A percentile compares a stretch with the other conserved stretches of the same genome.
Conservation (phyloP, 2,329 filamentous ascomycete genomes). For the Alternaria arbusti region DNA sequence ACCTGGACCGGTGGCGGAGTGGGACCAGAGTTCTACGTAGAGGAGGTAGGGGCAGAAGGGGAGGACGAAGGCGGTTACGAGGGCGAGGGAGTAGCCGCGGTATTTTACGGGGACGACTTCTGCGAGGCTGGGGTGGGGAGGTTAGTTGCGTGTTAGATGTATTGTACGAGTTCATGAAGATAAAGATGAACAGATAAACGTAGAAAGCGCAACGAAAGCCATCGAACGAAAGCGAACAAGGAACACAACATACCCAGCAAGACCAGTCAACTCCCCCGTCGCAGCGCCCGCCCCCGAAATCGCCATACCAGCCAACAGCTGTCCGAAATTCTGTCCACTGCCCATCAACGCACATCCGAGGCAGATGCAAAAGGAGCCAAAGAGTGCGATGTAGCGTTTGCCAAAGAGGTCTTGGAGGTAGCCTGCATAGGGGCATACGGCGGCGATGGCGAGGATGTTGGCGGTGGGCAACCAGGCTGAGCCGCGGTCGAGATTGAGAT, state of each 20-base stretch:
- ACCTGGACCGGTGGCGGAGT: constrained; percentile 28
- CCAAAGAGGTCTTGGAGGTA: constrained; percentile 47
- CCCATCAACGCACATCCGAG: constrained; percentile 38
- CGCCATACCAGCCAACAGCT: constrained; percentile 44
- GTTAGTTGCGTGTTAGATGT: too few species aligned
- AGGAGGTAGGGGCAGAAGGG: constrained; percentile 45
- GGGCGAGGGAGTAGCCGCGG: constrained; percentile 42
- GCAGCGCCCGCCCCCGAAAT: constrained; percentile 44
- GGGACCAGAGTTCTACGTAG: constrained; percentile 40
- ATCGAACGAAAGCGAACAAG: neutral
- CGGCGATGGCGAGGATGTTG: constrained; percentile 45
- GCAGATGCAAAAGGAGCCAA: constrained; percentile 39
- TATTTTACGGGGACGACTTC: constrained; percentile 44
- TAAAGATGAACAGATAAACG: too few species aligned
- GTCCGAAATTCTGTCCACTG: constrained; percentile 40
- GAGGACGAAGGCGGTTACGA: constrained; percentile 43
- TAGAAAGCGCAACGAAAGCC: too few species aligned
- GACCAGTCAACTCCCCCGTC: constrained; percentile 43
- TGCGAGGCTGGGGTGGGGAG: constrained; percentile 26
- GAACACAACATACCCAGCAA: constrained; percentile 39
- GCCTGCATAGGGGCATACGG: constrained; percentile 43
- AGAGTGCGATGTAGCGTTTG: constrained; percentile 44
- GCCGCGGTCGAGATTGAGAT: constrained; percentile 30
- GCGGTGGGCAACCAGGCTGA: constrained; percentile 44
- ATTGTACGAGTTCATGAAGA: too few species aligned